Base-by-base conservation (phyloP, 257 asterid species). In the Lantana camara region DNA sequence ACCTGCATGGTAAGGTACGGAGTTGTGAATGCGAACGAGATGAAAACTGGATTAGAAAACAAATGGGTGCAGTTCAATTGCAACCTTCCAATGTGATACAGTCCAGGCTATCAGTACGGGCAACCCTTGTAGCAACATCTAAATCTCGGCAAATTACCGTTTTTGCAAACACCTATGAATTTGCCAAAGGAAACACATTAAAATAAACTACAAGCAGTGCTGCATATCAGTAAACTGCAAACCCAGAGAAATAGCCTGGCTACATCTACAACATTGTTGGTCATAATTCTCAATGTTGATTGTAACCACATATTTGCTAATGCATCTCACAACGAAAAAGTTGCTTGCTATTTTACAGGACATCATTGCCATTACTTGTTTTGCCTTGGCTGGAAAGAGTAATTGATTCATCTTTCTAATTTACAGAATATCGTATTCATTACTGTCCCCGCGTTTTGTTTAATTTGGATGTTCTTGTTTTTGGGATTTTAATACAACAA, bases 51-150 rank as follows among this genome's bases (percentile, higher is more conserved):
- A 27, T 41, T 45, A 50, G 46, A 42, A 72, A 52, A 54, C 11
- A 65, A 69, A 64, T 49, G 29, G 57, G 46, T 45, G 70, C 69
- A 66, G 59, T 52, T 71, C 60, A 73, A 57, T 32, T 10, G 32
- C 54, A 66, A 90, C 99, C 99, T 84, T 90, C 97, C 82, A 94
- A 71, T 41, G 99, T 94, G 66, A 94, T 94, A 78, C 99, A 94
- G 77, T 94, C 97, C 81, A 90, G 82, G 65, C 95, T 95, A 66
- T 90, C 85, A 50, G 69, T 78, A 66, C 95, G 90, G 42, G 99
- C 97, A 72, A 90, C 93, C 72, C 83, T 83, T 49, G 99, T 82
- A 65, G 99, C 99, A 77, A 94, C 97, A 69, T 94, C 99, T 70
- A 94, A 68, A 80, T 94, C 95, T 60, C 95, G 86, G 83, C 99